A percentile compares a stretch with the other conserved stretches of the same genome.
These are phyloP conservation scores for Thymus mandschuricus DNA, from an alignment of 257 asterid genomes.

Conservation along the genomic window DNA sequence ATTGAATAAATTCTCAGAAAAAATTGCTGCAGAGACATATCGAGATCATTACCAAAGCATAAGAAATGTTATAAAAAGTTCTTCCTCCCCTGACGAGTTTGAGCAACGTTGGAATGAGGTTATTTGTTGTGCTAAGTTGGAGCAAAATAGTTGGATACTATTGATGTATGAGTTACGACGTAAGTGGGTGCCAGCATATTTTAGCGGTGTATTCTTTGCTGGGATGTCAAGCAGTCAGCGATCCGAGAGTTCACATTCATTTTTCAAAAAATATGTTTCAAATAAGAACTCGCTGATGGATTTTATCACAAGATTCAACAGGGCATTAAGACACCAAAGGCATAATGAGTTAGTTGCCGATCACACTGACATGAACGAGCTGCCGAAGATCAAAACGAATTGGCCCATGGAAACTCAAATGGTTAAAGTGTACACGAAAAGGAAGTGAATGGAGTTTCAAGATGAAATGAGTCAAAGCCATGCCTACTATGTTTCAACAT, in stretches of 20 bases:
- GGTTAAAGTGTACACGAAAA: not conserved
- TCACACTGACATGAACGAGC: not conserved
- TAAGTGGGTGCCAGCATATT: not conserved
- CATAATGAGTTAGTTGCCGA: too few species aligned
- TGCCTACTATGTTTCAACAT: not conserved
- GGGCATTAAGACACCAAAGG: too few species aligned
- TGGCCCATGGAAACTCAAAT: not conserved
- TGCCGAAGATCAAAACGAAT: not conserved
- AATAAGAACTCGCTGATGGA: too few species aligned
- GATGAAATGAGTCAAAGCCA: not conserved
- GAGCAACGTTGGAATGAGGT: too few species aligned
- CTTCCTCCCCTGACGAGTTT: too few species aligned
- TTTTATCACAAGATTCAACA: too few species aligned
- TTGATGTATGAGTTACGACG: too few species aligned
- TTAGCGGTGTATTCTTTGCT: not conserved
- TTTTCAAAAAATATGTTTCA: too few species aligned
- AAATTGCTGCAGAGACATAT: not conserved
- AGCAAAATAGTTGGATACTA: too few species aligned
- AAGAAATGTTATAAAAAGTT: too few species aligned
- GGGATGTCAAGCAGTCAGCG: not conserved
- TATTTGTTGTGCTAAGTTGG: too few species aligned
- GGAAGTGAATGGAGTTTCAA: not conserved
- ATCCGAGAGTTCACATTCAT: not conserved
- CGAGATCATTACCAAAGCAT: too few species aligned
- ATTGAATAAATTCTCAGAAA: not conserved